Evolutionary conservation across 495 filamentous ascomycete species (phyloP).

Genomic region (Penicillium antarcticum): DNA sequence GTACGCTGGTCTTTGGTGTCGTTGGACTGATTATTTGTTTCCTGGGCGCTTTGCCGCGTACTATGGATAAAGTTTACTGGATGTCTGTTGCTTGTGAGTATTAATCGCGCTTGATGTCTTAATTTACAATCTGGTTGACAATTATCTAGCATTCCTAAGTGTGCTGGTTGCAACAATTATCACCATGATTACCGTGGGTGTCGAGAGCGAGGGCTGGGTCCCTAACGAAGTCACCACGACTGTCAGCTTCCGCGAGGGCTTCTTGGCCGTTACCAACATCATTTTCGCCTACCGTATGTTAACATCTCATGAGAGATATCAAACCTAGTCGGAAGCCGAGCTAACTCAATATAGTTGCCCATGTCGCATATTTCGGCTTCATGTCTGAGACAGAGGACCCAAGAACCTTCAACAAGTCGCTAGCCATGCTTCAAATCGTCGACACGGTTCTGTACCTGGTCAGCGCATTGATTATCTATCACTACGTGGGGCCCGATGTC

Average conservation of each 20-base stretch:
- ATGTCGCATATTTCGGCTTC: conserved; percentile 72
- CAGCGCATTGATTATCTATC: conserved; percentile 55
- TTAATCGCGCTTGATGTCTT: neutral
- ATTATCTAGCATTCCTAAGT: conserved; percentile 50
- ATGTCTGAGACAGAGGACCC: conserved; percentile 73
- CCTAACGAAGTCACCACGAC: conserved; percentile 14
- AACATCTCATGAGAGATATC: neutral
- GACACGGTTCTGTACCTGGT: conserved; percentile 63
- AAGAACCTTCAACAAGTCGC: conserved; percentile 60
- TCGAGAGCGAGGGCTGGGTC: conserved; percentile 29
- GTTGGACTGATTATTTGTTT: conserved; percentile 63
- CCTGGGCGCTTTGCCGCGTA: conserved; percentile 61
- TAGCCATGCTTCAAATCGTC: conserved; percentile 58
- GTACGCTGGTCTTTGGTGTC: conserved; percentile 64
- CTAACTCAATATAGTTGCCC: conserved; percentile 46
- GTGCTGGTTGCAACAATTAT: conserved; percentile 65
- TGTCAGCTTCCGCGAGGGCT: conserved; percentile 25
- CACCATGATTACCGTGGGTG: conserved; percentile 63
- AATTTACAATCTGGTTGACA: neutral
- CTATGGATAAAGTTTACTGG: conserved; percentile 54
- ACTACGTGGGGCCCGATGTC: conserved; percentile 67
- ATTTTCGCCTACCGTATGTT: conserved; percentile 42
- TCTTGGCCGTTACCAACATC: conserved; percentile 34
- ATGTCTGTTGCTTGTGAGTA: conserved; percentile 56
- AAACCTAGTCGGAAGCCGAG: neutral